Evolutionary conservation across 306 rosid species (phyloP).

Genomic region (Luffa aegyptiaca): DNA sequence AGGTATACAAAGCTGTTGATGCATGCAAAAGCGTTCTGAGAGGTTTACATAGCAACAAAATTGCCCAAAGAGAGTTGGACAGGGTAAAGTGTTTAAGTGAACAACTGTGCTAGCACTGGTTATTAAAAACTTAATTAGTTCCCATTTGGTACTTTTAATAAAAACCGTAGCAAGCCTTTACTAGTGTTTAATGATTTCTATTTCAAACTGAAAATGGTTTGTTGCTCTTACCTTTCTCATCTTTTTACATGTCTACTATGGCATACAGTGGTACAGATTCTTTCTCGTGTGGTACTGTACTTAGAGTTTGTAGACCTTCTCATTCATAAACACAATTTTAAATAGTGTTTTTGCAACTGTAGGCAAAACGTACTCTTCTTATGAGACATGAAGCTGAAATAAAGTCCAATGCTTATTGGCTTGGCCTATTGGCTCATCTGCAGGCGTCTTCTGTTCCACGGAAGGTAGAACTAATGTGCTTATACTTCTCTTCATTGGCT

Average conservation of each 20-base stretch:
- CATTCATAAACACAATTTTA: background rate
- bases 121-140: background rate
- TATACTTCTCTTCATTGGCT: constrained; percentile 4
- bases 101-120: constrained; percentile 1
- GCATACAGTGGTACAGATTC: background rate
- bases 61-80: constrained; percentile 91
- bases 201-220: background rate
- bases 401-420: constrained; percentile 93
- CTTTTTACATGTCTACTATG: background rate
- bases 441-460: constrained; percentile 94
- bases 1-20: constrained; percentile 96
- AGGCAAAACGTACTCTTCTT: constrained; percentile 91
- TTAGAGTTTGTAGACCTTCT: background rate
- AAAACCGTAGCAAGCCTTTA: background rate
- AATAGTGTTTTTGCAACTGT: constrained; percentile 18
- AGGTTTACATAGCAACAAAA: constrained; percentile 82
- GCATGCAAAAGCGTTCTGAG: constrained; percentile 96
- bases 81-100: constrained; percentile 49
- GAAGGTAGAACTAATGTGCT: constrained; percentile 53
- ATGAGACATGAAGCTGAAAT: constrained; percentile 99
- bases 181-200: background rate
- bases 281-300: background rate
- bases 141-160: background rate
- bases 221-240: background rate
- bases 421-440: constrained; percentile 88